Evolutionary conservation across 352 stramenopile species (phyloP).

Genomic region (Globisporangium echinulatum): DNA sequence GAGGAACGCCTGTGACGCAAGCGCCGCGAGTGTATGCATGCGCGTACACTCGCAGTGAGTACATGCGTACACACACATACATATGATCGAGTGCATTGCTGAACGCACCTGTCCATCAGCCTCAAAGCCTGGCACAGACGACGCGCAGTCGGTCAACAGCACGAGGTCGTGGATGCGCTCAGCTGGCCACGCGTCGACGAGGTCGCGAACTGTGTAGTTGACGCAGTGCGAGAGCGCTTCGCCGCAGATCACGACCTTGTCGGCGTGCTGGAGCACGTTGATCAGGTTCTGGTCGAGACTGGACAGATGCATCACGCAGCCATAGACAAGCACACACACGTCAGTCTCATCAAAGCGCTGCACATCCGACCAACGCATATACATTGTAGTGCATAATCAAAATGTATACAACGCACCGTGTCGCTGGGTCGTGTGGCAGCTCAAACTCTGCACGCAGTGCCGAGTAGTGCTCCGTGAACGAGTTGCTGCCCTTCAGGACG

Average conservation of each 20-base stretch:
- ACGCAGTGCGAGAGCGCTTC: constrained; percentile 96
- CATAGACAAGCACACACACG: not conserved
- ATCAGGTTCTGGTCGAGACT: constrained; percentile 86
- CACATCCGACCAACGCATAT: not conserved
- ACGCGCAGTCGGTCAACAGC: constrained; percentile 74
- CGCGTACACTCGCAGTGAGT: not conserved
- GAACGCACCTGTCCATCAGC: constrained; percentile 27
- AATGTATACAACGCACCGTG: constrained; percentile 25
- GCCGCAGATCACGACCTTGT: constrained; percentile 89
- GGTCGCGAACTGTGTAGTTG: constrained; percentile 93
- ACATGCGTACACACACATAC: too few relatives aligned
- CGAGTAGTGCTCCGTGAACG: constrained; percentile 96
- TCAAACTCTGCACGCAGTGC: constrained; percentile 91
- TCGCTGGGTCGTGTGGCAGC: constrained; percentile 59
- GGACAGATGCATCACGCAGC: too few relatives aligned
- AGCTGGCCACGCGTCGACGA: constrained; percentile 80
- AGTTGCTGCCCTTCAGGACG: constrained; percentile 93
- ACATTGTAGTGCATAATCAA: not conserved
- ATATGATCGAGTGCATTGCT: too few relatives aligned
- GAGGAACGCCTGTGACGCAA: constrained; percentile 37
- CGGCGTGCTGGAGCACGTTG: constrained; percentile 72
- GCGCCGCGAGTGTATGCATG: not conserved
- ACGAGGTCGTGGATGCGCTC: constrained; percentile 62
- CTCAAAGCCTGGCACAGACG: constrained; percentile 68
- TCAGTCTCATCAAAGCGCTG: not conserved